Percentiles rank a stretch among this genome's conserved stretches.
These are phyloP conservation scores for Lactifluus rugatus DNA, from an alignment of 768 basidiomycete species.

Conservation along the genomic window DNA sequence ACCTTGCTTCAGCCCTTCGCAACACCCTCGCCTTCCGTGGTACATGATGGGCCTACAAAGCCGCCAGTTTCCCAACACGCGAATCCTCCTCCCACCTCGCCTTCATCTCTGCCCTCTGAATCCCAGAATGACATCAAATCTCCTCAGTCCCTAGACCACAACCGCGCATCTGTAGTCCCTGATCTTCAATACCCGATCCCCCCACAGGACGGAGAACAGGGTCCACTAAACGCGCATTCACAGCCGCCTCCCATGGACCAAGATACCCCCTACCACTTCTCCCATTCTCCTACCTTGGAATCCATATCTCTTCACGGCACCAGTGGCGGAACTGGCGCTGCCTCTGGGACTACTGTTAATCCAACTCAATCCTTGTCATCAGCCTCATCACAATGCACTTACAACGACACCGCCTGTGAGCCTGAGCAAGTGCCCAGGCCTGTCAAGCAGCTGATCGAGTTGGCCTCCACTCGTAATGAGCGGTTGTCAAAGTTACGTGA, in stretches of 20 bases:
- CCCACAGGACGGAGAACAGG: not conserved
- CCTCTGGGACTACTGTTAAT: not conserved
- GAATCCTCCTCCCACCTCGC: not conserved
- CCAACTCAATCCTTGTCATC: not conserved
- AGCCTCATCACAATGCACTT: not conserved
- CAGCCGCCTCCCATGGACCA: not conserved
- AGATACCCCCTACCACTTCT: not conserved
- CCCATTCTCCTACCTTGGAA: not conserved
- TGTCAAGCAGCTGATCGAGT: constrained; percentile 3
- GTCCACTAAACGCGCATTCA: not conserved
- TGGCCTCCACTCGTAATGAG: constrained; percentile 6
- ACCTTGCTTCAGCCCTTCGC: not conserved
- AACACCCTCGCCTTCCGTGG: not conserved
- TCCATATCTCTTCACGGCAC: not conserved
- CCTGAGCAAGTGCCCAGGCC: not conserved
- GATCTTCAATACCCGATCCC: constrained; percentile 9
- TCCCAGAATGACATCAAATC: not conserved
- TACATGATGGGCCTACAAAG: not conserved
- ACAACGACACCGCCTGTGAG: not conserved
- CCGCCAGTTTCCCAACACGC: not conserved
- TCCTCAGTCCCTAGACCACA: not conserved
- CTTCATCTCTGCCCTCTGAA: not conserved
- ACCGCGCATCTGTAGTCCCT: not conserved
- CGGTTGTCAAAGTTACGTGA: not conserved
- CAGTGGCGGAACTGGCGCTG: not conserved